Evolutionary conservation across 345 rosid genomes (phyloP), one percentile per base, ranked within the genome.

Genomic region (Lepidium aucheri): DNA sequence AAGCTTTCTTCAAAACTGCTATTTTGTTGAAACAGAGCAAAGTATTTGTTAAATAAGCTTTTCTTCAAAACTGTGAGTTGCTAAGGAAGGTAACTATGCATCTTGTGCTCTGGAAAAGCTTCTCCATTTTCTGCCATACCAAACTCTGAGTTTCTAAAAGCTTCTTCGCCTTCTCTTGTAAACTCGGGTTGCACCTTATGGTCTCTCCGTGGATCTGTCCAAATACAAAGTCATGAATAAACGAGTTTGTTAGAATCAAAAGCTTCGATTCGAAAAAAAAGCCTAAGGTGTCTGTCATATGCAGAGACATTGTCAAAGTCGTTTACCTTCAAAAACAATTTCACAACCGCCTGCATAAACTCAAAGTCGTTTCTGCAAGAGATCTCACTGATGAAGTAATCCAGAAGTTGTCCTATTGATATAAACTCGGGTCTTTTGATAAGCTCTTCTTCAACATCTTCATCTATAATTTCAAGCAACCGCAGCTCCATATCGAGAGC

Each of bases 201-300:
- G 95, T 88, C 78, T 94, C 99, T 6, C 97, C 95, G 0, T 94
- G 96, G 58, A 91, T 88, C 97, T 94, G 85, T 72, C 33, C 38
- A 33, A 9, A 15, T 45, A 42, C n/a, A 3, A 6, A 28, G 32
- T 28, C 7, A 28, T 28, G 6, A 7, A 28, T 28, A 50, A 70
- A 15, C 38, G 8, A 47, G 30, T 51, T 50, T 36, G 14, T 16
- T 33, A 39, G 11, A 12, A 10, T 33, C 43, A 1, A 13, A 1
- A 6, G 5, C 22, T 24, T 13, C 9, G 32, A 34, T 11, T 28
- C 28, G 4, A 18, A 35, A 20, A 10, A 3, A 8, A 1, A 34
- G 42, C 28, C 0, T 3, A 3, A 54, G 44, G 16, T 18, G 11
- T 20, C 8, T 56, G 45, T 13, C 6, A 28, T 0, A 28, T 28